Evolutionary conservation across 805 yeast genomes (phyloP), one percentile per base, ranked within the genome.

Genomic region (Zygotorulaspora florentina): DNA sequence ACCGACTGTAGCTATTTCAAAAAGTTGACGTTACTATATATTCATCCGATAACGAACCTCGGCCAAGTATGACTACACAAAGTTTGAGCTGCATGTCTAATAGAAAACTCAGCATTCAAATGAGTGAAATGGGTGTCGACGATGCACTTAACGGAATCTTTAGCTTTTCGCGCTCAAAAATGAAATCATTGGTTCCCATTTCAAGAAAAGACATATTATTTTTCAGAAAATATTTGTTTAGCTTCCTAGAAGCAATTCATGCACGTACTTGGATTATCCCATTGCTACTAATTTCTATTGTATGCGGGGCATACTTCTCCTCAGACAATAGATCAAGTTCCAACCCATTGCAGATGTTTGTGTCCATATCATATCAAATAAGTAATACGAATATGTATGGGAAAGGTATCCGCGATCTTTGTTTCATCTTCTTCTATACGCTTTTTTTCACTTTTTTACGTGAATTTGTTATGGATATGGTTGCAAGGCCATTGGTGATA

Each of bases 391-490:
- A 80, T 43, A 40, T 69, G 59, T 93, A 90, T 64, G 97, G 87
- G 23, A 93, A 93, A 67, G 99, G 99, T 46, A 70, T 62, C 39
- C 80, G 81, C 57, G 99, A 93, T 68, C 76, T 89, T 53, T 74
- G 75, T 17, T 93, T 89, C 70, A 87, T 91, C 11, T 73, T 74
- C 15, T 88, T 79, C 64, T 82, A 87, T 68, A 85, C 91, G 76
- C 66, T 93, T 33, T 82, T 89, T 57, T 90, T 93, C 76, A 85
- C 96, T 0, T 93, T 91, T 62, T 72, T 80, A 53, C 80, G 99
- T 58, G 99, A 93, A 67, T 91, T 93, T 61, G 61, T 80, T 53
- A 89, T 93, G 98, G 90, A 89, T 64, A 72, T 78, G 28, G 58
- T 88, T 1, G 77, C 93, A 48, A 74, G 74, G 56, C 98, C 98